Conservation (phyloP, 495 filamentous ascomycete species). For the Venustampulla echinocandica region DNA sequence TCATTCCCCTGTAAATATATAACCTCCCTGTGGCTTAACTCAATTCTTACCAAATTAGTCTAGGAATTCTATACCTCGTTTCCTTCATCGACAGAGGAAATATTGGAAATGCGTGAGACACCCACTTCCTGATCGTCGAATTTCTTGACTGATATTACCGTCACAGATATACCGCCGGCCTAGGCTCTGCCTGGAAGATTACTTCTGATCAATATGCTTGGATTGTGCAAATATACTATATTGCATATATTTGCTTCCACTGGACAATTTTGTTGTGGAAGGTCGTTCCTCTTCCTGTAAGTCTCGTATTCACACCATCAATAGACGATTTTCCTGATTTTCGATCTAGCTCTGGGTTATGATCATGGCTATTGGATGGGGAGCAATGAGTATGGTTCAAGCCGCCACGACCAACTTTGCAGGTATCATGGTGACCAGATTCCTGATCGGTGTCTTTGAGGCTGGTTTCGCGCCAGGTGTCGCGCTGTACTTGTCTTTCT, state of each 20-base stretch:
- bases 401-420: constrained; percentile 52
- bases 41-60: no score
- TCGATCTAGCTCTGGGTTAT: constrained; percentile 33
- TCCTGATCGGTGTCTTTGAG: constrained; percentile 59
- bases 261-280: constrained; percentile 53
- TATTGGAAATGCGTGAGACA: no score
- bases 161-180: constrained; percentile 44
- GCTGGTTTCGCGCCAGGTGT: constrained; percentile 62
- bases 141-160: no score
- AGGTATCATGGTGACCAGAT: constrained; percentile 58
- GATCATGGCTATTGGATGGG: constrained; percentile 29
- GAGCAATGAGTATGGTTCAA: constrained; percentile 51
- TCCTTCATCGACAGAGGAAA: no score
- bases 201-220: constrained; percentile 44
- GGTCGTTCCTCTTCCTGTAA: constrained; percentile 31
- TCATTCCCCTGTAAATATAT: no score
- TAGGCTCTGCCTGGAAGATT: constrained; percentile 33
- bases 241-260: constrained; percentile 58
- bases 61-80: no score
- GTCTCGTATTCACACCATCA: no score
- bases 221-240: constrained; percentile 76
- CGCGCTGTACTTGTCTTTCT: constrained; percentile 71
- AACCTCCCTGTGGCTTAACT: no score
- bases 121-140: no score
- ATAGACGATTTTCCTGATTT: no score